Evolutionary conservation across 2,329 filamentous ascomycete species (phyloP), one percentile per base, ranked within the genome.

Genomic region (Dryadomyces sulphureus): DNA sequence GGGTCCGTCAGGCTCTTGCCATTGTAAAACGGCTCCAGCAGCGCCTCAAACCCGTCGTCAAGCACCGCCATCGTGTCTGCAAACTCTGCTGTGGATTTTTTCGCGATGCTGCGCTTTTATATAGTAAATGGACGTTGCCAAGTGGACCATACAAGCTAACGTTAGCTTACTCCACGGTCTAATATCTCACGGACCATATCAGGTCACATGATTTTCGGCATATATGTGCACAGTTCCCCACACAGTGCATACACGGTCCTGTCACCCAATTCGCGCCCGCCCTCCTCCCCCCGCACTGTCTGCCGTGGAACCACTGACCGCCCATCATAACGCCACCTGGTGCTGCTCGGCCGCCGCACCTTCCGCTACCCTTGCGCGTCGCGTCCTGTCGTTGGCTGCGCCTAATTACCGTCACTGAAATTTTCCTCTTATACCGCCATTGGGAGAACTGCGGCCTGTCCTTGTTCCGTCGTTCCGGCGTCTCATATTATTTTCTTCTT

Each of bases 1-100:
- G 75, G 73, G 55, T 80, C 77, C 1, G 75, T 80, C 48, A 80
- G 66, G 60, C 75, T 77, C 64, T 80, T 81, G 58, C 76, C 77
- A 55, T 80, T 79, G 61, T 81, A 80, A 56, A 80, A 79, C 25
- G 77, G 77, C 67, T 79, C 74, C 49, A 80, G 60, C 41, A 81
- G 72, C 58, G 77, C 76, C 64, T 80, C 75, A 57, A 80, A 81
- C 55, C 74, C 75, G 62, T 79, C 74, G 60, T 79, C 75, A 52
- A 73, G 65, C 53, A 64, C 59, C 56, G 68, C 64, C 73, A 77
- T 78, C 48, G 27, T 52, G 17, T 24, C 19, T 40, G 20, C 4
- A 8, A 8, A 21, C 17, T 7, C 17, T 19, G 17, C 9, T 3
- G 27, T 14, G 27, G 11, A 14, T 32, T 30, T 30, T 32, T 14